Evolutionary conservation across 768 basidiomycete genomes (phyloP), one percentile per base, ranked within the genome.

Genomic region (Glaciozyma antarctica): DNA sequence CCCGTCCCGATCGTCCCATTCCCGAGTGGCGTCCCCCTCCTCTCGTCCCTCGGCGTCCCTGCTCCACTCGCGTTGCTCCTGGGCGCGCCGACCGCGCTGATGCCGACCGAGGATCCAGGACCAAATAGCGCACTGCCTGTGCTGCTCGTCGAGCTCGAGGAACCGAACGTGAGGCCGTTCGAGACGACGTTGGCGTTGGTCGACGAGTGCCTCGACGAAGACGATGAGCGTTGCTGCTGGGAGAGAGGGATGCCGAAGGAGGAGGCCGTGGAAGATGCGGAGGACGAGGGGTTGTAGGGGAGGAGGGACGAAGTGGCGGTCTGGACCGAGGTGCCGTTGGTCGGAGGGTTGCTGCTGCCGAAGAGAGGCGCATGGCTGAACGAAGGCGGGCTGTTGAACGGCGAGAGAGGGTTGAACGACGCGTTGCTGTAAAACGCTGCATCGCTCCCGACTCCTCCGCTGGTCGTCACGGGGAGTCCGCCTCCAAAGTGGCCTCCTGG

Each of bases 21-120:
- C 13, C 58, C 58, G 26, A 59, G 58, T 21, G 58, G 58, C 8
- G 58, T 59, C 5, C 58, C 47, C 30, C 58, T 30, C 17, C 58
- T 22, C 43, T 58, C 58, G 22, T 44, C 41, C 26, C 26, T 19
- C 45, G 58, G 44, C 17, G 58, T 59, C 5, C 47, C 58, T 16
- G 21, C 22, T 24, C 38, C 30, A 16, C 28, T 30, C 53, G 55
- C 38, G 38, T 43, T 59, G 47, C 47, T 59, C 28, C 58, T 19
- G 16, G 58, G 58, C 21, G 30, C 44, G n/a, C 58, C 58, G 19
- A 54, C 53, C 53, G 53, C 26, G 10, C 53, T 19, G 47, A 41
- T 13, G 38, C 38, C 38, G 10, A 41, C 38, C 38, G 38, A 41
- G 38, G 38, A 41, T 41, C 38, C 38, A 41, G 38, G 38, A 10